Base-by-base conservation (phyloP, 2,329 filamentous ascomycete genomes). In the Chaetothyriales sp. region DNA sequence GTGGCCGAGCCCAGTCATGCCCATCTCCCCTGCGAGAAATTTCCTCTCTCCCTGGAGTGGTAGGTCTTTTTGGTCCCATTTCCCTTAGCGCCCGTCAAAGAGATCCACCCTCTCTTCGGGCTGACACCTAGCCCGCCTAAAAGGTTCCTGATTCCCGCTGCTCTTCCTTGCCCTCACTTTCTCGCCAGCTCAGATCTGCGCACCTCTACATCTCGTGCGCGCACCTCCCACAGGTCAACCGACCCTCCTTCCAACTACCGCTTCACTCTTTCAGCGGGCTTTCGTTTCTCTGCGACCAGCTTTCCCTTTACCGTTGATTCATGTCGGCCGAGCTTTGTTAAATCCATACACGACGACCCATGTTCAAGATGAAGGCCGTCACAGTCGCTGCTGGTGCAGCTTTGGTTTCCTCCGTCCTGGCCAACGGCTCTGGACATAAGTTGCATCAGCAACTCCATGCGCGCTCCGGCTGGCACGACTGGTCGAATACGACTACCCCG, bases 191-290 rank as follows among this genome's bases (percentile, higher is more conserved):
- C 57, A 54, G 57, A 53, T 53, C 51, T 56, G 44, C 52, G 51
- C 55, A 59, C 10, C 52, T 52, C 49, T 55, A 47, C 51, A 54
- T 53, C 50, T 48, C 49, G 47, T 53, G 54, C 54, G 43, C 51
- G 46, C 45, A 39, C 49, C 49, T 28, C 49, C 49, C 44, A 43
- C 51, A 15, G 42, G 50, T 54, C 43, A 48, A 44, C 50, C 51
- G 49, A 43, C 28, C 20, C 18, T 43, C 43, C 50, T 52, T 58
- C 57, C 56, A 51, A 58, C 57, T 58, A 66, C 61, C 65, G 63
- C 63, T 63, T 66, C 61, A 68, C 66, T 63, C 85, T 68, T 87
- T 89, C 72, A 88, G 84, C 84, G 84, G 84, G 78, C 82, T 80
- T 73, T 85, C 81, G 70, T 84, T 83, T 67, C 52, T 49, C 55